Evolutionary conservation across 225 moss, liverwort and hornwort genomes (phyloP).

Genomic region (Polytrichum formosum): DNA sequence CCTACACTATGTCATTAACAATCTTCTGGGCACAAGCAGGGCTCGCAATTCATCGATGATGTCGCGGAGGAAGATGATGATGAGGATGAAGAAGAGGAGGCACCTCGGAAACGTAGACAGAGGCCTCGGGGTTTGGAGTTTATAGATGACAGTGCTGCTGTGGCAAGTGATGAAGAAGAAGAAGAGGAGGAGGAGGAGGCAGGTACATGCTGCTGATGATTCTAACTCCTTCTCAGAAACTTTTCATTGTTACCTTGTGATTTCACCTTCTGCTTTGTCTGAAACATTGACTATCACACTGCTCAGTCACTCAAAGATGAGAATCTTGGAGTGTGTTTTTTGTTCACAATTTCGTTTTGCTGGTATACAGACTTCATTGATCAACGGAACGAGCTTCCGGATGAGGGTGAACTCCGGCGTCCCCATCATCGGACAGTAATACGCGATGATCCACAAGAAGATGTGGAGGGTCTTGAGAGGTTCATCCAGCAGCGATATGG

Average conservation of each 20-base stretch:
- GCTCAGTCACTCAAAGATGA: too few relatives aligned
- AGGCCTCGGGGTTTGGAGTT: slow-evolving; percentile 74
- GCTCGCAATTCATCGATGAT: slow-evolving; percentile 85
- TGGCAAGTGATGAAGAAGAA: slow-evolving; percentile 94
- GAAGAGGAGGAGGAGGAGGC: slow-evolving; percentile 83
- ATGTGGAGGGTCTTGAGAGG: slow-evolving; percentile 92
- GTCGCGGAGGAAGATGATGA: slow-evolving; percentile 97
- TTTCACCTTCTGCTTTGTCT: too few relatives aligned
- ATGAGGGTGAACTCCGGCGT: slow-evolving; percentile 63
- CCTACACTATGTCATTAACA: too few relatives aligned
- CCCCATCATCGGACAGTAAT: slow-evolving; percentile 68
- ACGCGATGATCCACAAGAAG: slow-evolving; percentile 87
- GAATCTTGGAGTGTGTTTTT: too few relatives aligned
- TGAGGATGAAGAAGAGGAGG: slow-evolving; percentile 86
- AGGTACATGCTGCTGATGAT: slow-evolving; percentile 32
- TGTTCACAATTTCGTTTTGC: not conserved
- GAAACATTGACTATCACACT: too few relatives aligned
- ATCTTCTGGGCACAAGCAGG: slow-evolving; percentile 20
- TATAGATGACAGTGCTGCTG: slow-evolving; percentile 85
- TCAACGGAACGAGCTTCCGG: slow-evolving; percentile 62
- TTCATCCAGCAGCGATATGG: slow-evolving; percentile 90
- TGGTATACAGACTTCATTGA: slow-evolving; percentile 79
- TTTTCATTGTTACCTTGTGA: not conserved
- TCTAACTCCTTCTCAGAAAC: not conserved
- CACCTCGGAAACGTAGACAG: slow-evolving; percentile 75